A percentile compares a stretch with the other conserved stretches of the same genome.
These are phyloP conservation scores for Ulota crispa DNA, from an alignment of 225 moss, liverwort and hornwort genomes.

Conservation along the genomic window DNA sequence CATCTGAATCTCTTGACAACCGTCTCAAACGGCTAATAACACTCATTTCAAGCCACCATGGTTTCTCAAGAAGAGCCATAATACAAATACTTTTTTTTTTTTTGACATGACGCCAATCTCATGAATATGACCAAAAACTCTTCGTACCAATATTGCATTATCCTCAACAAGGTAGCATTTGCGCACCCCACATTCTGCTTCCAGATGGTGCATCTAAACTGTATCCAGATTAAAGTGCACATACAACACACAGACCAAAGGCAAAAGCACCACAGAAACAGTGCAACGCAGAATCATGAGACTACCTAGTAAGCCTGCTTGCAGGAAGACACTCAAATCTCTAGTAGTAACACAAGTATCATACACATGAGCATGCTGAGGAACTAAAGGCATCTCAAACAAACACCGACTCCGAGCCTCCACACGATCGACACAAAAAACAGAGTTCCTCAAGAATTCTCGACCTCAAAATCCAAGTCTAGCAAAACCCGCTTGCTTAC, in stretches of 20 bases:
- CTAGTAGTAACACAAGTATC: conserved; percentile 16
- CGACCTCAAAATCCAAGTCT: conserved; percentile 20
- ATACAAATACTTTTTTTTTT: background rate
- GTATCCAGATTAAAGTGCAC: no score
- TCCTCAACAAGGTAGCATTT: background rate
- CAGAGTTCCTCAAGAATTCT: background rate
- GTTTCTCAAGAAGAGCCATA: background rate
- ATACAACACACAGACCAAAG: background rate
- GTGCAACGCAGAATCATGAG: background rate
- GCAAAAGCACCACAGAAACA: background rate
- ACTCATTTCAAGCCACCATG: background rate
- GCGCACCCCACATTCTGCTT: background rate
- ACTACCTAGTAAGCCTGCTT: background rate
- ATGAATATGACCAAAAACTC: background rate
- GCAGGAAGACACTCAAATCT: background rate
- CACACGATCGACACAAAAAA: background rate
- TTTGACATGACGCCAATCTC: background rate
- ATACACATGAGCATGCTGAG: conserved; percentile 26
- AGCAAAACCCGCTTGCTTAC: conserved; percentile 13
- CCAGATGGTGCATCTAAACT: background rate
- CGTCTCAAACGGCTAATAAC: no score
- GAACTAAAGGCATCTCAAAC: background rate
- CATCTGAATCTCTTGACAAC: no score
- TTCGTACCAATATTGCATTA: background rate
- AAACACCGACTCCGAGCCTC: background rate